These are phyloP conservation scores for Vanderwaltozyma yarrowii DNA, from an alignment of 805 yeast genomes.

Conservation along the genomic window DNA sequence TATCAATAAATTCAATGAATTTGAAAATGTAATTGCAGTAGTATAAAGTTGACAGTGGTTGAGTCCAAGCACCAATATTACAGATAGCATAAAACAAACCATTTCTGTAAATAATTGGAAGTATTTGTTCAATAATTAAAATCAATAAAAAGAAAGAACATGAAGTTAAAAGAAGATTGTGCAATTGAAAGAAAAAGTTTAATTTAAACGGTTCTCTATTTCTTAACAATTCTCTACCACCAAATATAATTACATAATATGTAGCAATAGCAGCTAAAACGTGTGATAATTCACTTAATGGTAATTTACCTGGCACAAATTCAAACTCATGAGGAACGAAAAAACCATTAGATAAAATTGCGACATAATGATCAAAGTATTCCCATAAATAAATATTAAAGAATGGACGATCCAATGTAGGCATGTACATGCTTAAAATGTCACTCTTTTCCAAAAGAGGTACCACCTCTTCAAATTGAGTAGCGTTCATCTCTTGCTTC, in stretches of 20 bases:
- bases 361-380: conserved; percentile 17
- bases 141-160: conserved; percentile 56
- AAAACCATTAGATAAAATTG: conserved; percentile 16
- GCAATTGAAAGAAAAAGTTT: conserved; percentile 70
- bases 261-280: conserved; percentile 48
- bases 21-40: conserved; percentile 88
- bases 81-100: conserved; percentile 85
- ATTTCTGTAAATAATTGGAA: conserved; percentile 63
- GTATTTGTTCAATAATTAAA: conserved; percentile 71
- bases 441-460: conserved; percentile 17
- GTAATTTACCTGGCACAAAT: conserved; percentile 55
- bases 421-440: conserved; percentile 12
- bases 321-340: conserved; percentile 40
- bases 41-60: conserved; percentile 71
- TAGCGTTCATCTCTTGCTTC: conserved; percentile 6
- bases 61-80: conserved; percentile 68
- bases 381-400: conserved; percentile 28
- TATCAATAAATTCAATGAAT: conserved; percentile 80
- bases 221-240: conserved; percentile 62
- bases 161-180: conserved; percentile 65
- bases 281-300: conserved; percentile 53
- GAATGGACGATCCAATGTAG: conserved; percentile 28
- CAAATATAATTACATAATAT: conserved; percentile 78
- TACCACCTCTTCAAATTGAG: conserved; percentile 9
- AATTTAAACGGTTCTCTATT: conserved; percentile 60